Percentiles rank a stretch among this genome's conserved stretches.
Conservation (phyloP, 164 flowering plant species). For the Magnolia sinica region DNA sequence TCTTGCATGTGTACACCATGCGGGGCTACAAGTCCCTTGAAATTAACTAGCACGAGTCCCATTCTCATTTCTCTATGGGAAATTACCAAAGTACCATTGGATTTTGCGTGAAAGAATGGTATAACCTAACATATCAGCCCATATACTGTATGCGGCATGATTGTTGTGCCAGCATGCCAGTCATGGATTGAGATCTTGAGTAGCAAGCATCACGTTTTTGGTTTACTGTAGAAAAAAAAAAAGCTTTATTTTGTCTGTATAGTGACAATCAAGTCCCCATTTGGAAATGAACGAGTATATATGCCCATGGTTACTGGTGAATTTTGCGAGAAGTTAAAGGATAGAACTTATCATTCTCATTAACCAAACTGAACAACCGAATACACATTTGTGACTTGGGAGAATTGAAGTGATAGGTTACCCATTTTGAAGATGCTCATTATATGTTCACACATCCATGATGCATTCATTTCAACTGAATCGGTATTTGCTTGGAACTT, state of each 20-base stretch:
- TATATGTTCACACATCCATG: no score
- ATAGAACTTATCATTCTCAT: background rate
- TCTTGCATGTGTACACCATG: no score
- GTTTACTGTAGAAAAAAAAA: no score
- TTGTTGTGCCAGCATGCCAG: background rate
- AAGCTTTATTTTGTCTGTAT: no score
- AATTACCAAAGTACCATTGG: no score
- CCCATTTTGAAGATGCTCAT: background rate
- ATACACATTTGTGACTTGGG: background rate
- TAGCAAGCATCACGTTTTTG: no score
- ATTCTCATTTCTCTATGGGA: background rate
- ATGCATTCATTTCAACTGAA: no score
- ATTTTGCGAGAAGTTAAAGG: background rate
- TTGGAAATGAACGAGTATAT: background rate
- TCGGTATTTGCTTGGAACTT: no score
- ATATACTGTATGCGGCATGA: background rate
- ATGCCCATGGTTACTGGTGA: background rate
- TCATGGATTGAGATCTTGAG: no score
- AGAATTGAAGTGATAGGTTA: background rate
- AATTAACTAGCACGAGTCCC: background rate
- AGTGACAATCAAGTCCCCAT: background rate
- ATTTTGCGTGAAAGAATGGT: no score
- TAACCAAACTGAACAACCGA: background rate
- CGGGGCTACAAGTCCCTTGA: background rate
- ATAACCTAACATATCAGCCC: background rate